phyloP scores from a whole-genome alignment of 2,329 filamentous ascomycete genomes.

The Parastagonospora nodorum region DNA sequence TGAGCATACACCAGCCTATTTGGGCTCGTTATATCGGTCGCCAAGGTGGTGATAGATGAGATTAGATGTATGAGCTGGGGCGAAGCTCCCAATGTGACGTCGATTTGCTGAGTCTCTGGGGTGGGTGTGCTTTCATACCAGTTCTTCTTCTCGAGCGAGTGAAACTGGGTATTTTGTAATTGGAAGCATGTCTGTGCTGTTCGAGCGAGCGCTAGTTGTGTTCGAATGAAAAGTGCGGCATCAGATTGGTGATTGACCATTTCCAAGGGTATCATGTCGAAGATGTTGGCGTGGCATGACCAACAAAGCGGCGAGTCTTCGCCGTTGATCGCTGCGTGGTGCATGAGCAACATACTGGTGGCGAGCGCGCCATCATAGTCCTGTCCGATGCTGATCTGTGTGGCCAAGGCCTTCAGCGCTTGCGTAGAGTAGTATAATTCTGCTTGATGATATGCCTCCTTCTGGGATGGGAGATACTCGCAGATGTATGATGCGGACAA shows the following conservation, averaged over 20 bases:
- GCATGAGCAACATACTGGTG: conserved; percentile 43
- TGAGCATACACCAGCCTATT: conserved; percentile 32
- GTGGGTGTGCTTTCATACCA: conserved; percentile 30
- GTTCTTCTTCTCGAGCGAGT: conserved; percentile 29
- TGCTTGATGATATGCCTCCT: conserved; percentile 35
- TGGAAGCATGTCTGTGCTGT: conserved; percentile 31
- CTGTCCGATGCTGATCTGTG: conserved; percentile 34
- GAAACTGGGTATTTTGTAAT: conserved; percentile 25
- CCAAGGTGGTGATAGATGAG: conserved; percentile 33
- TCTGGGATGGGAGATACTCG: conserved; percentile 35
- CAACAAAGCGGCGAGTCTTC: conserved; percentile 37
- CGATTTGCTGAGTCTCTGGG: conserved; percentile 31
- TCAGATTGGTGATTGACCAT: conserved; percentile 31
- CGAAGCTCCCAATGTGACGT: conserved; percentile 31
- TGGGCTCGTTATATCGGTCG: conserved; percentile 13
- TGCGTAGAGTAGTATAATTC: conserved; percentile 42
- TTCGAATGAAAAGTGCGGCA: conserved; percentile 34
- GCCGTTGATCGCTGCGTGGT: conserved; percentile 34
- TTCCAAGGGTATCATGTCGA: conserved; percentile 33
- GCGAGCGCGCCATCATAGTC: conserved; percentile 36
- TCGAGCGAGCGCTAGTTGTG: conserved; percentile 34
- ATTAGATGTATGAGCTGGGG: conserved; percentile 37
- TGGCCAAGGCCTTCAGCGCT: conserved; percentile 33
- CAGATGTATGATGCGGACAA: conserved; percentile 40
- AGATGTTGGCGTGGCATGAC: conserved; percentile 41